These are phyloP conservation scores for Davidsoniella eucalypti DNA, from an alignment of 2,329 filamentous ascomycete species.

Conservation along the genomic window DNA sequence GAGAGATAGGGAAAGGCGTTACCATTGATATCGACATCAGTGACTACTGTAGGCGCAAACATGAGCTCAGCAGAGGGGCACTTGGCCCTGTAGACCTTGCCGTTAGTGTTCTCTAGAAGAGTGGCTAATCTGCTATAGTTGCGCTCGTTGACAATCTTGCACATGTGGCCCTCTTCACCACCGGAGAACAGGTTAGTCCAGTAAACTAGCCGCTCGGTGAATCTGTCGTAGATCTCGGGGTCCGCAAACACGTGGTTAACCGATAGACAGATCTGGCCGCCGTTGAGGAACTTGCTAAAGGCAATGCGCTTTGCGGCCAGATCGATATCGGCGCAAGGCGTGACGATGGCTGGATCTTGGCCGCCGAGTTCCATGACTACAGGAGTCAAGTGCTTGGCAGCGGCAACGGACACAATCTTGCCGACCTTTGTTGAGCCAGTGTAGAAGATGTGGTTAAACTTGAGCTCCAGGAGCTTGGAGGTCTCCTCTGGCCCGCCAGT, in stretches of 20 bases:
- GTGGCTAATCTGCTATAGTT: slow-evolving; percentile 25
- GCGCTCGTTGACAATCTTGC: slow-evolving; percentile 25
- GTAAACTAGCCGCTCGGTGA: slow-evolving; percentile 21
- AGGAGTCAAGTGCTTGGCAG: slow-evolving; percentile 29
- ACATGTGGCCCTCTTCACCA: slow-evolving; percentile 16
- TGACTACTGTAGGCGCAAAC: slow-evolving; percentile 2
- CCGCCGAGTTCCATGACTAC: slow-evolving; percentile 29
- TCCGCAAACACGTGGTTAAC: slow-evolving; percentile 30
- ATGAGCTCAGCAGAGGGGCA: slow-evolving; percentile 20
- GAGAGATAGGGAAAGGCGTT: background rate
- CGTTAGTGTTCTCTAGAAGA: slow-evolving; percentile 22
- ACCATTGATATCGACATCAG: slow-evolving; percentile 1
- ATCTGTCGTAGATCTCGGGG: slow-evolving; percentile 22
- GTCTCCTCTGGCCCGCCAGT: slow-evolving; percentile 23
- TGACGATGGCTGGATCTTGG: slow-evolving; percentile 28
- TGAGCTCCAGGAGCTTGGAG: slow-evolving; percentile 20
- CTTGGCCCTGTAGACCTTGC: slow-evolving; percentile 17
- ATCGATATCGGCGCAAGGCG: slow-evolving; percentile 24
- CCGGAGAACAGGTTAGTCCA: slow-evolving; percentile 21
- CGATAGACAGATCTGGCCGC: slow-evolving; percentile 20
- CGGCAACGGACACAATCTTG: slow-evolving; percentile 23
- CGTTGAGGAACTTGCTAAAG: slow-evolving; percentile 25
- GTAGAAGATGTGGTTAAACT: slow-evolving; percentile 30
- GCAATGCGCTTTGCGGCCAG: slow-evolving; percentile 27
- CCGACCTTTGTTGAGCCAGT: slow-evolving; percentile 25